A percentile compares a stretch with the other conserved stretches of the same genome.
Conservation (phyloP, 2,329 filamentous ascomycete genomes). For the Tolypocladium cylindrosporum region DNA sequence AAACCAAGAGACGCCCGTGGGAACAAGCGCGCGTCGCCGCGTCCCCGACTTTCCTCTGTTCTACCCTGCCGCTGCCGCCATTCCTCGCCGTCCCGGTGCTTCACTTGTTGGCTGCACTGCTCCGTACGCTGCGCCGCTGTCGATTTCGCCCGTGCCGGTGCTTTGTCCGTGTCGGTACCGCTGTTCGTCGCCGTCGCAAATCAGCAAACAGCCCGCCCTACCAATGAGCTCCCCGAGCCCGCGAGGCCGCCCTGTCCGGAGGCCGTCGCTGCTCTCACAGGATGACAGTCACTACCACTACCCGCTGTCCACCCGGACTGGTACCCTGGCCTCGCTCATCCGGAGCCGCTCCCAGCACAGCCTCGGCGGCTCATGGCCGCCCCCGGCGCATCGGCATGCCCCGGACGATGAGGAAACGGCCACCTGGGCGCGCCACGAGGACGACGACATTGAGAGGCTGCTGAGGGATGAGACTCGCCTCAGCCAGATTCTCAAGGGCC, state of each 20-base stretch:
- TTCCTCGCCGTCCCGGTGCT: background rate
- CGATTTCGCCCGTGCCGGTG: background rate
- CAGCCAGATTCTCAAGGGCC: conserved; percentile 50
- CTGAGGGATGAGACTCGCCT: conserved; percentile 48
- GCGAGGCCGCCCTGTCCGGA: conserved; percentile 14
- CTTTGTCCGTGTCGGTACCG: background rate
- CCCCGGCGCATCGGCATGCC: conserved; percentile 8
- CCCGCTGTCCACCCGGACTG: conserved; percentile 24
- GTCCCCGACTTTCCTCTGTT: background rate
- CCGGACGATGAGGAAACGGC: conserved; percentile 23
- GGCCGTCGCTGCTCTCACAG: conserved; percentile 20
- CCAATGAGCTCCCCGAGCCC: conserved; percentile 19
- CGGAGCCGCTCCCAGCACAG: conserved; percentile 27
- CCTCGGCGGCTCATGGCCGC: conserved; percentile 15
- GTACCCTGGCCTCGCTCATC: conserved; percentile 26
- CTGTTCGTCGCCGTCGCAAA: background rate
- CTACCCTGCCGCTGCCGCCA: background rate
- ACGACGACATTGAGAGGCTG: conserved; percentile 34
- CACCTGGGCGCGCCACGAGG: conserved; percentile 16
- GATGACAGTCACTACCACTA: conserved; percentile 21
- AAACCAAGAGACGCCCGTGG: background rate
- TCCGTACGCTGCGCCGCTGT: background rate
- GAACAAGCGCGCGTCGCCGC: background rate
- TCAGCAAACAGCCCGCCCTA: background rate
- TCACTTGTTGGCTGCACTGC: background rate